Evolutionary conservation across 345 rosid species (phyloP), one percentile per base, ranked within the genome.

Genomic region (Camelina laxa): DNA sequence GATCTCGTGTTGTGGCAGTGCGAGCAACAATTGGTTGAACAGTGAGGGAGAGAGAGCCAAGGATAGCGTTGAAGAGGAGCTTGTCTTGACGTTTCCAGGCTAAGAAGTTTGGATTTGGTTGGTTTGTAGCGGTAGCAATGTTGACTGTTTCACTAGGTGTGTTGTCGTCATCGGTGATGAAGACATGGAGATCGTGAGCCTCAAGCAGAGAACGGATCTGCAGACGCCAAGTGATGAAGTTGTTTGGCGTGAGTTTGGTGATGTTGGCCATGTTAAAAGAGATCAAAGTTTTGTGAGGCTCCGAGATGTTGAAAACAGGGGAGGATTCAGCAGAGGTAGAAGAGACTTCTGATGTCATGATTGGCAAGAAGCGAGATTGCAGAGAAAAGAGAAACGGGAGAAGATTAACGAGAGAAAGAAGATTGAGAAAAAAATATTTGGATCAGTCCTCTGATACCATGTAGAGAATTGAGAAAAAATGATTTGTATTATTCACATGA

Each of bases 41-140:
- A 1, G 51, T 0, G 1, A 47, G 21, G 0, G 51, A 47, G 1
- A 47, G 51, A 0, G 51, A 47, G 0, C 51, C 51, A 0, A 47
- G 20, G 0, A 47, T 1, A 2, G 21, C 9, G 1, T 4, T 47
- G 51, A 7, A 47, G 0, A 47, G 20, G 0, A 47, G 9, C 10
- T 47, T n/a, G 11, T 47, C 51, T 47, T 47, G 21, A 0, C 51
- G 3, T 16, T 7, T 16, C 51, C 21, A 47, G 0, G 51, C 21
- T 0, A 11, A 0, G 0, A 47, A 16, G 1, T 47, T 17, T 0
- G 51, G 20, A 5, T 47, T 47, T 39, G 15, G 1, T 39, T 11
- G 5, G 3, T 12, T 12, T 3, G 1, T 5, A 39, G 0, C 15
- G 0, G 4, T 0, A 0, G 1, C 4, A 0, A 0, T 16, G 3